phyloP scores from a whole-genome alignment of 129 eudicot genomes.

The Centrapalus pauciflorus region DNA sequence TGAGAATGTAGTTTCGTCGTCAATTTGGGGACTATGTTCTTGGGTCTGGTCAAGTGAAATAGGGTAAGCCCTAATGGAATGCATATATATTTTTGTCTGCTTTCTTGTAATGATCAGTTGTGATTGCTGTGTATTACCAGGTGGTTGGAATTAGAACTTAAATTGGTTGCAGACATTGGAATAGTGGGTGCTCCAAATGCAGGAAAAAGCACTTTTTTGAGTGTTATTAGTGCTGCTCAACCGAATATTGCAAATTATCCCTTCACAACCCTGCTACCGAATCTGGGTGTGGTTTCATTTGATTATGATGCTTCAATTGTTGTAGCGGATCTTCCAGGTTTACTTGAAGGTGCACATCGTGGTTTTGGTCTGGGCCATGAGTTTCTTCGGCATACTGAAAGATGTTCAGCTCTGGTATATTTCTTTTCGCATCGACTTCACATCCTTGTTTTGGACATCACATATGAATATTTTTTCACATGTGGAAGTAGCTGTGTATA shows the following conservation, averaged over 20 bases:
- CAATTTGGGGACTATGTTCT: too few relatives aligned
- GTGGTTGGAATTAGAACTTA: conserved; percentile 99
- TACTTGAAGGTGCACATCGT: conserved; percentile 95
- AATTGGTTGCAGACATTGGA: conserved; percentile 97
- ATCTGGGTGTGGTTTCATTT: conserved; percentile 84
- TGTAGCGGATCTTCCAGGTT: conserved; percentile 94
- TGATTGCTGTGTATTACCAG: conserved; percentile 36
- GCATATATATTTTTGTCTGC: not conserved
- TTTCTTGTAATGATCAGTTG: not conserved
- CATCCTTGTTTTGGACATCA: not conserved
- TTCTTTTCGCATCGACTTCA: not conserved
- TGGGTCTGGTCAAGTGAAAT: not conserved
- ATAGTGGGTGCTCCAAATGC: conserved; percentile 97
- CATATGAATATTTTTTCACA: not conserved
- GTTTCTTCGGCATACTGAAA: conserved; percentile 92
- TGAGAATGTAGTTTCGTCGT: not conserved
- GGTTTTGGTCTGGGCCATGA: conserved; percentile 98
- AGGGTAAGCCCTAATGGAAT: not conserved
- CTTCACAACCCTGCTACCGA: conserved; percentile 89
- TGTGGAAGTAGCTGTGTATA: too few relatives aligned
- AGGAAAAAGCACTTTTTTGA: conserved; percentile 87
- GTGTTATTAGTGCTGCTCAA: conserved; percentile 87
- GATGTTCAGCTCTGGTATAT: conserved; percentile 93
- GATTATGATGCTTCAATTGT: conserved; percentile 81
- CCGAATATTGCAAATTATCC: conserved; percentile 94